phyloP scores from a whole-genome alignment of 2,329 filamentous ascomycete genomes.

The Zasmidium cellare region DNA sequence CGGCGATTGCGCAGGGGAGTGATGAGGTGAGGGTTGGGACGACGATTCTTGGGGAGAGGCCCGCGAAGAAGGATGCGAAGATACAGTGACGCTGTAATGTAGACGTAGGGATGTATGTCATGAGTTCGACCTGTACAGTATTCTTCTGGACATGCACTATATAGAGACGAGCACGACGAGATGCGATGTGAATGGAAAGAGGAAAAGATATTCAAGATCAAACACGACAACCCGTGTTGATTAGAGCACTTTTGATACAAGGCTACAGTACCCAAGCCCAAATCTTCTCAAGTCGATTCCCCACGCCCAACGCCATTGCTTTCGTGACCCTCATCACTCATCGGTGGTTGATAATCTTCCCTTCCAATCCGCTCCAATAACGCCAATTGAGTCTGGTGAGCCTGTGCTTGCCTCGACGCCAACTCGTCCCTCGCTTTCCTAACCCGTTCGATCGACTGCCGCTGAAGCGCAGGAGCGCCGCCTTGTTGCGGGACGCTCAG shows the following conservation, averaged over 20 bases:
- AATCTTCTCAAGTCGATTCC: constrained; percentile 6
- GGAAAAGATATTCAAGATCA: not conserved
- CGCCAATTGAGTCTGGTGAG: constrained; percentile 9
- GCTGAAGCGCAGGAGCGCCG: constrained; percentile 35
- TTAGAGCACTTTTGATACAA: constrained; percentile 7
- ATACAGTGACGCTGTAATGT: constrained; percentile 42
- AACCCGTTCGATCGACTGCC: constrained; percentile 18
- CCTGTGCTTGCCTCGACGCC: constrained; percentile 3
- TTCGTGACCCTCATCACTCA: constrained; percentile 13
- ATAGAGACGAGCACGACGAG: too few species aligned
- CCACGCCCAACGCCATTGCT: constrained; percentile 12
- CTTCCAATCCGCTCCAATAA: constrained; percentile 7
- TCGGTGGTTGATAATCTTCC: constrained; percentile 2
- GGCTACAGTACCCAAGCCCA: constrained; percentile 8
- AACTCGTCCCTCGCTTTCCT: constrained; percentile 5
- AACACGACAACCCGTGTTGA: not conserved
- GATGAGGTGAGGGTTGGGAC: constrained; percentile 89
- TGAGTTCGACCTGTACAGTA: too few species aligned
- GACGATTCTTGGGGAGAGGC: constrained; percentile 86
- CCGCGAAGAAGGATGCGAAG: constrained; percentile 75
- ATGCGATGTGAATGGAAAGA: not conserved
- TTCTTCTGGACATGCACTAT: too few species aligned
- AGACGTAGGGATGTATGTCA: too few species aligned
- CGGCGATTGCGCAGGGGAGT: constrained; percentile 79
- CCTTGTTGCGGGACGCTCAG: constrained; percentile 37